Evolutionary conservation across 2,329 filamentous ascomycete species (phyloP), one percentile per base, ranked within the genome.

Genomic region (Trichoderma sp.): DNA sequence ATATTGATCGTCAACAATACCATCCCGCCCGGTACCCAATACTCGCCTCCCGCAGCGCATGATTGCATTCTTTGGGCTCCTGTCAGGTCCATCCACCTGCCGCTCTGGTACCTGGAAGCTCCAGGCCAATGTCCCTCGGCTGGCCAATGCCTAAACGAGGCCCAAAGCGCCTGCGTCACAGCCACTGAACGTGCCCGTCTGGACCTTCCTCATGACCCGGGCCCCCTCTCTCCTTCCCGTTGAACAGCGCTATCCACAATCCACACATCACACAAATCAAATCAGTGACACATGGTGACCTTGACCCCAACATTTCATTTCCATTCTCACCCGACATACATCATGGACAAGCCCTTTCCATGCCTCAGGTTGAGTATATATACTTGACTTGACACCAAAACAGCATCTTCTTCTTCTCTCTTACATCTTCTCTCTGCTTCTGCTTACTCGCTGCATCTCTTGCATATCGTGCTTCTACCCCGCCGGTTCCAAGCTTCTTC

Each of bases 121-220:
- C 38, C 67, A 27, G 21, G 24, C 18, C 45, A 41, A 38, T 24
- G 21, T 21, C 60, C 67, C 67, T 45, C 53, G 50, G 50, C 50
- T 56, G 45, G 50, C 63, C 63, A 66, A 62, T 62, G 67, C 67
- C 67, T 56, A 71, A 71, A 45, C 53, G 33, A 60, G 53, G 67
- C 67, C 67, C 67, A 62, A 71, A 69, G 14, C 59, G 67, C 67
- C 74, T 76, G 75, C 75, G 75, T 76, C 75, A 76, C 74, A 75
- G 45, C 65, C 65, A 75, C 73, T 27, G 64, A 56, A 33, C 29
- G 27, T 38, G 71, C 41, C 71, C 60, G 31, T 66, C 62, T 59
- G 31, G 45, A 67, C 71, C 53, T 74, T 59, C 75, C 75, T 76
- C 71, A 76, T 76, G 75, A 76, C 74, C 67, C 14, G 60, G 29